Base-by-base conservation (phyloP, 192 early-diverging fungal genomes). In the Backusella mclennaniae region DNA sequence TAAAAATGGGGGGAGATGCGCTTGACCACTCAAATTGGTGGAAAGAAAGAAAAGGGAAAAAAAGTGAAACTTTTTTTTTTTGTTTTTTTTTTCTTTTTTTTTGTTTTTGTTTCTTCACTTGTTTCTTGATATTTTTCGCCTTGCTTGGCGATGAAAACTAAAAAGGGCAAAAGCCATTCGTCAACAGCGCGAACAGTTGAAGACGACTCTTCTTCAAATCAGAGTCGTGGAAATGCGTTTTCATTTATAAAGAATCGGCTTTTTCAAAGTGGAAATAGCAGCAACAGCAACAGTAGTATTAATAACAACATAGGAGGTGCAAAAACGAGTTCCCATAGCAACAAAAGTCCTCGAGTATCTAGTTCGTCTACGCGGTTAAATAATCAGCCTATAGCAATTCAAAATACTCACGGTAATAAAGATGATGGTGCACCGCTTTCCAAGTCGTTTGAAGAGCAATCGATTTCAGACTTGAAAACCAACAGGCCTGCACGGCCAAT, bases 221-320 rank as follows among this genome's bases (percentile, higher is more conserved):
- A 66, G 4, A 36, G 67, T 46, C 74, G 74, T 36, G 38, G 36
- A 5, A 66, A 42, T 44, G 59, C 74, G 7, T 75, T 75, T n/a
- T 75, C 74, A 8, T 75, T 67, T 29, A 14, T 75, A 38, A 75
- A 75, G 9, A 75, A 66, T 67, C 39, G 74, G 31, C 26, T 75
- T n/a, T 75, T 75, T 35, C 63, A 35, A 36, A 44, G 68, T 63
- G 56, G 56, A 63, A 63, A 29, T 29, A 49, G 23, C 39, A 70
- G 42, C 67, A 69, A 69, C 38, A 44, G 6, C 36, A 63, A 36
- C 73, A 56, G 2, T 11, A 9, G 33, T 33, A 33, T 33, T 6
- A 53, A 21, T n/a, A 53, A 63, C 2, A 63, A 63, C 56, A 23
- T 23, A 63, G 59, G 23, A 21, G 42, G 29, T 17, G 14, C 31